Conservation (phyloP, 2,329 filamentous ascomycete genomes). For the Colletotrichum cuscutae region DNA sequence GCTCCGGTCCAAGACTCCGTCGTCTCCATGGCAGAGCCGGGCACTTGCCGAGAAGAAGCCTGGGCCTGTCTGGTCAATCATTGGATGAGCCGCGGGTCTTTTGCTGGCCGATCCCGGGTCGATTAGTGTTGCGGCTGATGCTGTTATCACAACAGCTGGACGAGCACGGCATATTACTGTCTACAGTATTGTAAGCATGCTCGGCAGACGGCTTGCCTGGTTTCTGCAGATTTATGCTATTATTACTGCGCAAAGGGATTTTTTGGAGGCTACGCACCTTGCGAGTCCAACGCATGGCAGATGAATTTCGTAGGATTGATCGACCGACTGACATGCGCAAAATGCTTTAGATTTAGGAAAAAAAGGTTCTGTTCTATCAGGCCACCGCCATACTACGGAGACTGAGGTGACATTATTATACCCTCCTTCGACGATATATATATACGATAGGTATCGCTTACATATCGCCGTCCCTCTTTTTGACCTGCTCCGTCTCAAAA, state of each 20-base stretch:
- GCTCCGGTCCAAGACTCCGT: conserved; percentile 14
- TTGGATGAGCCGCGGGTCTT: background rate
- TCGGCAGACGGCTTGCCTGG: background rate
- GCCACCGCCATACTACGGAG: too few relatives aligned
- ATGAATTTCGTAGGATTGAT: conserved; percentile 4
- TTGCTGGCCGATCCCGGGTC: background rate
- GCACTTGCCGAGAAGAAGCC: conserved; percentile 5
- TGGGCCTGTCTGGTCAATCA: background rate
- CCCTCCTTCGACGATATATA: too few relatives aligned
- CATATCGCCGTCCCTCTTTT: too few relatives aligned
- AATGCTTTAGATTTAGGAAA: too few relatives aligned
- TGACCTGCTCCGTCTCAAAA: too few relatives aligned
- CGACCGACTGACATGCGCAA: conserved; percentile 4
- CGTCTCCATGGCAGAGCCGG: conserved; percentile 1
- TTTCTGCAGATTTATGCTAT: conserved; percentile 28
- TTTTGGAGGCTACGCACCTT: too few relatives aligned
- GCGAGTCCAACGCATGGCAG: background rate
- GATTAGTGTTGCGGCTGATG: background rate
- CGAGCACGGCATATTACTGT: background rate
- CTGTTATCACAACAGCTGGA: background rate
- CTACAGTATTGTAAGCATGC: background rate
- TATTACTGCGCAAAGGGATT: background rate
- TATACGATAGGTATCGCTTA: too few relatives aligned
- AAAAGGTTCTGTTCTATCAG: too few relatives aligned
- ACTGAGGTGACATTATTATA: too few relatives aligned